Evolutionary conservation across 176 grass and related monocot genomes (phyloP), one percentile per base, ranked within the genome.

Genomic region (Juncus inflexus): DNA sequence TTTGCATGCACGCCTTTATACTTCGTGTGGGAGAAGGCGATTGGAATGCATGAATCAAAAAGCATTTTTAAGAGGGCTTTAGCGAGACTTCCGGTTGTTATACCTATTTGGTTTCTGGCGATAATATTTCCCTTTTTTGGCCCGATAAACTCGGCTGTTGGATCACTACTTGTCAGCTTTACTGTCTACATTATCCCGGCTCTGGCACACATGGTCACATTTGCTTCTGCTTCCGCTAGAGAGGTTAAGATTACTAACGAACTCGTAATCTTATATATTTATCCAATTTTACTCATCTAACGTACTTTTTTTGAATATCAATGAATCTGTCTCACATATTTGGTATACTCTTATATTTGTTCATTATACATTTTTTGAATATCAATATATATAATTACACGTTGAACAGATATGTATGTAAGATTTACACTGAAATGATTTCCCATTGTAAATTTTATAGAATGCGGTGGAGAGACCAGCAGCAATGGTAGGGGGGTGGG

Each of bases 81-180:
- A 36, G 84, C 67, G 9, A 8, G 92, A 15, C 85, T 97, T 0
- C 92, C 92, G 0, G 66, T 97, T 0, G 92, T 97, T 16, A 35
- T 85, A 50, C 92, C 92, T 3, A 89, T 97, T 66, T 97, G 92
- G 92, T 97, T 97, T 81, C 87, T 97, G 0, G 92, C 92, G 19
- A 67, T 97, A 55, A 53, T 97, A 67, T 97, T 97, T 76, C 92
- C 92, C 3, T 97, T 97, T 82, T 97, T 97, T 9, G 92, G 92
- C 1, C 87, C 87, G 12, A 97, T 97, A 73, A 97, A 97, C 76
- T 97, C 92, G 40, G 81, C 87, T 5, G 92, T 97, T 1, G 92
- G 92, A 2, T 86, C 92, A 0, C 85, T 97, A 4, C 92, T 97
- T 2, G 92, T 97, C 5, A 97, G 92, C 87, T 97, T 97, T 84